Evolutionary conservation across 2,329 filamentous ascomycete genomes (phyloP), one percentile per base, ranked within the genome.

Genomic region (Rhynchosporium agropyri): DNA sequence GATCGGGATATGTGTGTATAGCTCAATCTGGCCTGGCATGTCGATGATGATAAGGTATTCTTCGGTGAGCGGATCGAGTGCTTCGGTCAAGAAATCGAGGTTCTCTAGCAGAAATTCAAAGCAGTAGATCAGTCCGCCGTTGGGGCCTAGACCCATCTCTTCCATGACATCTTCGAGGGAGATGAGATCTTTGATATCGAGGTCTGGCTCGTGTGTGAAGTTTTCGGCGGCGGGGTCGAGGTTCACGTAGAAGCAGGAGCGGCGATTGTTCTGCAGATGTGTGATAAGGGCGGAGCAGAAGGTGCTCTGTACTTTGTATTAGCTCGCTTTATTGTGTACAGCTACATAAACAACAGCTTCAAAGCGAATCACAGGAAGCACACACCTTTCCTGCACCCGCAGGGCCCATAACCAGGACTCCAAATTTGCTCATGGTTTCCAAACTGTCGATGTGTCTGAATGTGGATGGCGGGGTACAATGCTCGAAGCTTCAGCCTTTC

Each of bases 31-130:
- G 62, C 95, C 95, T 0, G 95, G 95, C 90, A 98, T 97, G 78
- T 99, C 95, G 79, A 99, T 92, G 67, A 99, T 90, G 77, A 98
- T 96, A 67, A 99, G 84, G 77, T 97, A 97, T 72, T 98, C 95
- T 72, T 99, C 95, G 9, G 91, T 94, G 62, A 96, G 81, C 48
- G 87, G 84, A 71, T 96, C 92, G 61, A 97, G 86, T 20, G 90
- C 87, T 67, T 96, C 90, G 53, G 90, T 91, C 56, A 97, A 80
- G 78, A 95, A 97, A 78, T 97, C 92, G 67, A 97, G 87, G 75
- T 97, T 97, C 76, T 97, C 91, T 75, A 97, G 87, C 51, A 97
- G 85, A 76, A 96, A 97, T 78, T 97, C 93, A 78, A 97, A 97
- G 79, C 93, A 97, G 82, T 96, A 97, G 72, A 97, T 94, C 57